Conservation (phyloP, 140 eudicot genomes). For the Senecio squalidus region DNA sequence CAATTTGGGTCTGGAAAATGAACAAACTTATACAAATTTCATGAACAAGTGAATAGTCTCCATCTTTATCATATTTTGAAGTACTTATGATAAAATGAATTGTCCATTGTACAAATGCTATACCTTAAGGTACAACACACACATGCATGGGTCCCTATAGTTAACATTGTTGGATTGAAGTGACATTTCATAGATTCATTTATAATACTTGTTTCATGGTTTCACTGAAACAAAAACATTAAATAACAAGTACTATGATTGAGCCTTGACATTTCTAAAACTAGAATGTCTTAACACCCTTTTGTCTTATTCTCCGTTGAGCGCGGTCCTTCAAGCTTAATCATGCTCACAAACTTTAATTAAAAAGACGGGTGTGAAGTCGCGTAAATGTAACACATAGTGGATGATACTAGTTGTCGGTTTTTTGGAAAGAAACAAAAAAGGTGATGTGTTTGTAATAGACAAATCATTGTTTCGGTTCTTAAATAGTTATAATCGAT, state of each 20-base stretch:
- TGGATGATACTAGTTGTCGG: not conserved
- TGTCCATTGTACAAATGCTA: conserved; percentile 24
- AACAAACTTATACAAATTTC: not conserved
- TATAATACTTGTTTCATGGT: conserved; percentile 22
- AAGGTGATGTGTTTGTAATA: conserved; percentile 1
- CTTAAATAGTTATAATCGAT: not conserved
- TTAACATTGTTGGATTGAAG: conserved; percentile 6
- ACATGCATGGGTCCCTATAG: conserved; percentile 29
- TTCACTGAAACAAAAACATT: conserved; percentile 18
- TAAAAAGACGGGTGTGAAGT: no score
- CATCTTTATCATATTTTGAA: conserved; percentile 21
- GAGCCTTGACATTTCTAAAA: conserved; percentile 20
- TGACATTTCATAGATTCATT: conserved; percentile 18
- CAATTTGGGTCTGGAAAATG: not conserved
- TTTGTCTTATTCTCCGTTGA: conserved; percentile 7
- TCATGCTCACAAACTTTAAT: no score
- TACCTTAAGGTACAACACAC: conserved; percentile 25
- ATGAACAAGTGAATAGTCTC: conserved; percentile 17
- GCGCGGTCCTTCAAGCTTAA: not conserved
- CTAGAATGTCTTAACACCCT: conserved; percentile 11
- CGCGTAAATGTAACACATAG: not conserved
- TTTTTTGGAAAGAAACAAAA: not conserved
- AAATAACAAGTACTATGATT: conserved; percentile 26
- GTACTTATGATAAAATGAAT: conserved; percentile 21
- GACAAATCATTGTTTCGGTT: not conserved